These are phyloP conservation scores for Tuctoria greenei DNA, from an alignment of 176 grass and related monocot species.

Conservation along the genomic window DNA sequence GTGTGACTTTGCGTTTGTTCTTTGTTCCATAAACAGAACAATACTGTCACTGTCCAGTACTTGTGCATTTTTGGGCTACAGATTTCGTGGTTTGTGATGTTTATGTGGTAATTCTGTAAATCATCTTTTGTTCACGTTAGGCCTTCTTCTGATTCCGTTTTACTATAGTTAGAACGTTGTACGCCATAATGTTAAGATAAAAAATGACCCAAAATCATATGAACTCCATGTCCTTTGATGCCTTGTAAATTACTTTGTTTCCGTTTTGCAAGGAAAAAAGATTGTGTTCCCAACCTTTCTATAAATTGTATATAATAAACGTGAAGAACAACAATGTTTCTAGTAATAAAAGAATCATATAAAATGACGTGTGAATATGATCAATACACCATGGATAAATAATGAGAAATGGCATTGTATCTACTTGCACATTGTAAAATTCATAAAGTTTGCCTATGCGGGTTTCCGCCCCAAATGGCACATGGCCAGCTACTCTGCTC, in stretches of 20 bases:
- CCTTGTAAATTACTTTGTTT: background rate
- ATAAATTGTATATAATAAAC: background rate
- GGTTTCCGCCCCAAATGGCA: background rate
- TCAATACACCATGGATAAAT: background rate
- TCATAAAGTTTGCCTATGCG: background rate
- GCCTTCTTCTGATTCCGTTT: background rate
- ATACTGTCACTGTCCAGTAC: no score
- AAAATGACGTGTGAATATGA: background rate
- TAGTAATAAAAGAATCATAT: background rate
- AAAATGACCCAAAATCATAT: background rate
- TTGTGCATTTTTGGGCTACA: no score
- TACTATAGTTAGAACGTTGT: background rate
- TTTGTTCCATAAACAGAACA: no score
- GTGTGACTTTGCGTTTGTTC: no score
- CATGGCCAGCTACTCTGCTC: background rate
- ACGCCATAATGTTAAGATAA: background rate
- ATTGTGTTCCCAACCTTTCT: no score
- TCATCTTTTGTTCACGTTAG: no score
- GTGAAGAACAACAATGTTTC: background rate
- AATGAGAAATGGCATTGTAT: no score
- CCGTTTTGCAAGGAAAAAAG: no score
- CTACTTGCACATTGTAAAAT: background rate
- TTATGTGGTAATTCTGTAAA: no score
- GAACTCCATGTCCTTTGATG: background rate
- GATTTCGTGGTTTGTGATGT: no score